phyloP scores from a whole-genome alignment of 768 basidiomycete genomes.

The Termitomyces sp. region DNA sequence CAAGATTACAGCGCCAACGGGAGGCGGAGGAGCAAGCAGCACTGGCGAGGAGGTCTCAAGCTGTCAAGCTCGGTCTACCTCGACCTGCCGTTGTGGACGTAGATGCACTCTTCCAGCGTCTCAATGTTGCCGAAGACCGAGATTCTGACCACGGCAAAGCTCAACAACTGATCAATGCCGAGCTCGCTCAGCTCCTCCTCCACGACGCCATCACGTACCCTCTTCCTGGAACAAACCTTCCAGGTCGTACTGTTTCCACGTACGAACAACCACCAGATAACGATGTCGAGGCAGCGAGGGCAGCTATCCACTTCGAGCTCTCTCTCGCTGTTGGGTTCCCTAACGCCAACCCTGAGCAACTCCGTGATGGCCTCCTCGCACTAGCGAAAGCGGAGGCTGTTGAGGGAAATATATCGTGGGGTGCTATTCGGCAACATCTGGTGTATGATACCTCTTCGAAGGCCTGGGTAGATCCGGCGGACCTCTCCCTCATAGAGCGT shows the following conservation, averaged over 20 bases:
- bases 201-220: slow-evolving; percentile 90
- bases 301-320: slow-evolving; percentile 75
- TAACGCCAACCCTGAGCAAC: slow-evolving; percentile 70
- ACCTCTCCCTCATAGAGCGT: slow-evolving; percentile 56
- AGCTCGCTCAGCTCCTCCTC: slow-evolving; percentile 73
- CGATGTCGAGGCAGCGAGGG: slow-evolving; percentile 64
- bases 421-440: slow-evolving; percentile 55
- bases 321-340: slow-evolving; percentile 82
- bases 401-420: slow-evolving; percentile 70
- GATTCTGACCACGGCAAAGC: slow-evolving; percentile 41
- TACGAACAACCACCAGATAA: slow-evolving; percentile 80
- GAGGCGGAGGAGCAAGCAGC: slow-evolving; percentile 79
- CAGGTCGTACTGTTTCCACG: slow-evolving; percentile 65
- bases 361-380: slow-evolving; percentile 71
- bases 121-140: slow-evolving; percentile 48
- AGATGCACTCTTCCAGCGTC: slow-evolving; percentile 52
- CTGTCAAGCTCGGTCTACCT: slow-evolving; percentile 80
- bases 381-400: slow-evolving; percentile 58
- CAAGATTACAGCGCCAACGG: slow-evolving; percentile 53
- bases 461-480: slow-evolving; percentile 63
- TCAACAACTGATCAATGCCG: slow-evolving; percentile 65
- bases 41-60: slow-evolving; percentile 78
- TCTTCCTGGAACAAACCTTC: slow-evolving; percentile 77
- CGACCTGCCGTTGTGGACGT: slow-evolving; percentile 83
- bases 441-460: slow-evolving; percentile 53